These are phyloP conservation scores for Nakaseomyces sp. DNA, from an alignment of 1,139 yeast genomes.

Conservation along the genomic window DNA sequence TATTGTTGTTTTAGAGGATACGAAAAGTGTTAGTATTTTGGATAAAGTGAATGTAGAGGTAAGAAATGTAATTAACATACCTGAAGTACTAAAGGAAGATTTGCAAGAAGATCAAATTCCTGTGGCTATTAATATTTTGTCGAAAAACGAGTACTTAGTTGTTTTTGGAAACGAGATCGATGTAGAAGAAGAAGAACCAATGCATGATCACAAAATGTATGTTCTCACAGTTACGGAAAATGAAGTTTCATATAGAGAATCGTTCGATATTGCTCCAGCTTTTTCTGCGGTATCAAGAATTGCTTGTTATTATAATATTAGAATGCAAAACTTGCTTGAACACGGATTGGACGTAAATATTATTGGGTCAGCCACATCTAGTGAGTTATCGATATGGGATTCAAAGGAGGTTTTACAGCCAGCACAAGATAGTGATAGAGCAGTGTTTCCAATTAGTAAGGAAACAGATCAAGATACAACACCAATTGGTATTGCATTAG, in stretches of 20 bases:
- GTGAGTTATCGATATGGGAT: slow-evolving; percentile 44
- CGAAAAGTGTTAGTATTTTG: slow-evolving; percentile 9
- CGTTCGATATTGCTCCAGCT: slow-evolving; percentile 50
- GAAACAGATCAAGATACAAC: slow-evolving; percentile 59
- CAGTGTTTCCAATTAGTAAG: slow-evolving; percentile 61
- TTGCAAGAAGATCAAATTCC: slow-evolving; percentile 18
- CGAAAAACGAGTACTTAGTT: slow-evolving; percentile 14
- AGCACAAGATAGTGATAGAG: slow-evolving; percentile 59
- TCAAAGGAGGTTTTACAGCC: slow-evolving; percentile 34
- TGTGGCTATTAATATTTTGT: slow-evolving; percentile 13
- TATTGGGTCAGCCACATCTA: slow-evolving; percentile 52
- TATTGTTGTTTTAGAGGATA: slow-evolving; percentile 10
- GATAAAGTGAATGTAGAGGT: not conserved
- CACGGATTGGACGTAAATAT: slow-evolving; percentile 34
- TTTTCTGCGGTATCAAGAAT: slow-evolving; percentile 46
- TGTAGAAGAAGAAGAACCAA: slow-evolving; percentile 17
- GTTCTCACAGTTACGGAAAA: slow-evolving; percentile 13
- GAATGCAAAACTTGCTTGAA: slow-evolving; percentile 40
- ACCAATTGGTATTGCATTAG: slow-evolving; percentile 61
- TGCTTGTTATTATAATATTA: slow-evolving; percentile 41
- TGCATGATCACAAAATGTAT: slow-evolving; percentile 22
- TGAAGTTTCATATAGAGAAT: slow-evolving; percentile 27
- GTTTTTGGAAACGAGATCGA: slow-evolving; percentile 19
- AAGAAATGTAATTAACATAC: slow-evolving; percentile 4
- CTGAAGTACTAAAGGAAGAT: slow-evolving; percentile 14